These are phyloP conservation scores for Saccharomyces hybrid DNA, from an alignment of 1,139 yeast genomes.

Conservation along the genomic window DNA sequence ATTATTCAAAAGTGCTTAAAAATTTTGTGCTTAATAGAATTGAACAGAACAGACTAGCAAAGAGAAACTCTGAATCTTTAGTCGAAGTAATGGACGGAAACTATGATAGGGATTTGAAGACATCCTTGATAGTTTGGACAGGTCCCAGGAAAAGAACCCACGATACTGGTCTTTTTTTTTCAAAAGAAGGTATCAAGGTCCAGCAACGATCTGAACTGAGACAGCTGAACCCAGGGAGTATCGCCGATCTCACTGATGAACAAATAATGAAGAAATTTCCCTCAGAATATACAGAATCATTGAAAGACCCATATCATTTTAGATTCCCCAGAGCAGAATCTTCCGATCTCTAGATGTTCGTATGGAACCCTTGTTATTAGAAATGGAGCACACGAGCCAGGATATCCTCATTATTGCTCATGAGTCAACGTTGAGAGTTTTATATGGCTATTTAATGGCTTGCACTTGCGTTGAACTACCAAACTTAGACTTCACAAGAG, in stretches of 20 bases:
- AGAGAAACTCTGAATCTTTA: conserved; percentile 23
- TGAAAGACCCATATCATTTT: conserved; percentile 82
- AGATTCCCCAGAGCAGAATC: conserved; percentile 87
- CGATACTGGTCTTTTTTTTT: conserved; percentile 66
- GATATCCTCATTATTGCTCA: conserved; percentile 89
- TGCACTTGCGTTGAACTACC: conserved; percentile 85
- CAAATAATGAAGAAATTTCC: conserved; percentile 58
- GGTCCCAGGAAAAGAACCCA: conserved; percentile 80
- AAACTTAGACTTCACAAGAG: conserved; percentile 60
- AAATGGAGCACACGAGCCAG: conserved; percentile 84
- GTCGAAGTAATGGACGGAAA: background rate
- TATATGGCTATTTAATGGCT: conserved; percentile 93
- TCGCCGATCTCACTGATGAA: conserved; percentile 58
- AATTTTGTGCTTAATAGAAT: conserved; percentile 40
- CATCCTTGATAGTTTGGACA: conserved; percentile 72
- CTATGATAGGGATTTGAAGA: conserved; percentile 32
- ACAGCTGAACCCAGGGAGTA: conserved; percentile 86
- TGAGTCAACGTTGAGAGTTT: conserved; percentile 77
- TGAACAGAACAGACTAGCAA: conserved; percentile 19
- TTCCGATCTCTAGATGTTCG: too few relatives aligned
- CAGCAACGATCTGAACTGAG: conserved; percentile 75
- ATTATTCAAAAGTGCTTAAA: conserved; percentile 39
- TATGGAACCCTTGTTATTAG: conserved; percentile 85
- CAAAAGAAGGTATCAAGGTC: conserved; percentile 51
- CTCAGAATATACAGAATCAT: conserved; percentile 56